These are phyloP conservation scores for Fusarium sambucinum DNA, from an alignment of 2,329 filamentous ascomycete species.

Conservation along the genomic window DNA sequence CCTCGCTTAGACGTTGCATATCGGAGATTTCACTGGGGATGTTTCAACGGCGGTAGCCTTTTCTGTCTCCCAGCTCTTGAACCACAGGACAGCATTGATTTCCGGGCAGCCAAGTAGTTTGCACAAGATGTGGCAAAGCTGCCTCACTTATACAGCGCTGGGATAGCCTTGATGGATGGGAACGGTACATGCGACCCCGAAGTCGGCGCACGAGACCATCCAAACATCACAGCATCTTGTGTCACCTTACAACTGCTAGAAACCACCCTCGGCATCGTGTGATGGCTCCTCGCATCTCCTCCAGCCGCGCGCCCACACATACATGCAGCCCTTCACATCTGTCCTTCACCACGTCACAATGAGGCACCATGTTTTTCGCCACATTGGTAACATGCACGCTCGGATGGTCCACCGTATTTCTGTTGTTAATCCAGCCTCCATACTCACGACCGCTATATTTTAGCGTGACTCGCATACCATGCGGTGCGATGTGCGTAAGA, in stretches of 20 bases:
- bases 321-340: slow-evolving; percentile 21
- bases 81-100: slow-evolving; percentile 17
- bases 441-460: slow-evolving; percentile 11
- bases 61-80: slow-evolving; percentile 19
- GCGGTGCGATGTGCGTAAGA: slow-evolving; percentile 24
- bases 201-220: slow-evolving; percentile 20
- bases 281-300: slow-evolving; percentile 25
- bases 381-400: slow-evolving; percentile 28
- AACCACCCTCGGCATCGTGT: slow-evolving; percentile 21
- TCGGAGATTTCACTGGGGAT: slow-evolving; percentile 47
- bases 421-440: slow-evolving; percentile 11
- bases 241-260: slow-evolving; percentile 19
- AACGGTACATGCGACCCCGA: slow-evolving; percentile 26
- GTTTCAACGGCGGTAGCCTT: slow-evolving; percentile 34
- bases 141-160: slow-evolving; percentile 18
- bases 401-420: slow-evolving; percentile 16
- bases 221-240: slow-evolving; percentile 31
- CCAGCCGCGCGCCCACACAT: slow-evolving; percentile 10
- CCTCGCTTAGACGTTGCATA: slow-evolving; percentile 45
- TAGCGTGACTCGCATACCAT: slow-evolving; percentile 42
- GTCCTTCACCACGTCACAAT: slow-evolving; percentile 46
- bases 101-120: neutral
- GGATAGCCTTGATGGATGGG: slow-evolving; percentile 27
- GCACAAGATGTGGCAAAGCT: slow-evolving; percentile 16
- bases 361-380: slow-evolving; percentile 38